Evolutionary conservation across 805 yeast genomes (phyloP).

Genomic region (Dipodascus albidus): DNA sequence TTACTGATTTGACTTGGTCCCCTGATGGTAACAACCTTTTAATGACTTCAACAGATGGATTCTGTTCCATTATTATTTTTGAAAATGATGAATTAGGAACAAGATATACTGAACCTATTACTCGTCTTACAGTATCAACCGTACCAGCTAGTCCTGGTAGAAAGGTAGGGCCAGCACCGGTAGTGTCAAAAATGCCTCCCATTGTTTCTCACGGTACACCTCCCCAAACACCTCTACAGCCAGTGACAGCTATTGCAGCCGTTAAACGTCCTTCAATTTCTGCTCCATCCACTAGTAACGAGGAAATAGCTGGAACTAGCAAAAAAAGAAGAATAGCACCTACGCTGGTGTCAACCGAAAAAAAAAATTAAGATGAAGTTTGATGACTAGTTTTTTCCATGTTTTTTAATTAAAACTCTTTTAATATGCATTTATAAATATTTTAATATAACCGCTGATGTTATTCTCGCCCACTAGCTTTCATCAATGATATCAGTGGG

Average conservation of each 20-base stretch:
- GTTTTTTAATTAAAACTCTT: too few species aligned
- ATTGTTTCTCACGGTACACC: neutral
- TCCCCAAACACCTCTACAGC: neutral
- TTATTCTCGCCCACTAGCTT: too few species aligned
- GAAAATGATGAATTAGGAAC: constrained; percentile 46
- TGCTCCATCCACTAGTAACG: neutral
- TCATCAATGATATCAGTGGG: too few species aligned
- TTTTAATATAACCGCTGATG: neutral
- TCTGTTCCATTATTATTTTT: constrained; percentile 60
- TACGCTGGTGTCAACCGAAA: constrained; percentile 18
- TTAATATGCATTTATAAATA: neutral
- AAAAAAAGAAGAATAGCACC: constrained; percentile 30
- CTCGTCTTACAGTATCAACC: constrained; percentile 6
- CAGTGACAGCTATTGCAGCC: too few species aligned
- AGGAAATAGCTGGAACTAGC: constrained; percentile 7
- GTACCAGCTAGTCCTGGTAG: neutral
- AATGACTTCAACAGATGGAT: constrained; percentile 85
- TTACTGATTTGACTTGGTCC: constrained; percentile 85
- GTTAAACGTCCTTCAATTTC: too few species aligned
- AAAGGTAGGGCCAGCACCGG: neutral
- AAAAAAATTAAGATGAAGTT: too few species aligned
- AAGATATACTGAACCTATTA: constrained; percentile 8
- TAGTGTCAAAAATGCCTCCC: neutral
- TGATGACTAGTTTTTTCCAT: neutral
- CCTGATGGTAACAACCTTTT: constrained; percentile 59